A percentile compares a stretch with the other conserved stretches of the same genome.
These are phyloP conservation scores for Diaporthe vaccinii DNA, from an alignment of 2,329 filamentous ascomycete species.

Conservation along the genomic window DNA sequence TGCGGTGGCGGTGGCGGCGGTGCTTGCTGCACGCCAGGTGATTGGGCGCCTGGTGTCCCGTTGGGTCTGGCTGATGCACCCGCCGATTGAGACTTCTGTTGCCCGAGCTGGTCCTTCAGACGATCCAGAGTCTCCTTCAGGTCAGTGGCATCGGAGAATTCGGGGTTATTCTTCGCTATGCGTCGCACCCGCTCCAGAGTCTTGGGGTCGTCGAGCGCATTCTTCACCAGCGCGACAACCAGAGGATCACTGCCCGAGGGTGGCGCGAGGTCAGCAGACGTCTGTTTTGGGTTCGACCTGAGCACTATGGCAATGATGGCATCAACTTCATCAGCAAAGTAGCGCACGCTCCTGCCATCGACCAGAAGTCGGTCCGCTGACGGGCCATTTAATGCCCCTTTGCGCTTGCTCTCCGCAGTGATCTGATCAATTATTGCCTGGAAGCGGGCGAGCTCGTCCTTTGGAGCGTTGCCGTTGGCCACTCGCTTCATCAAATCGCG, in stretches of 20 bases:
- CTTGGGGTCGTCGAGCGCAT: constrained; percentile 65
- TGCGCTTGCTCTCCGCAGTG: constrained; percentile 70
- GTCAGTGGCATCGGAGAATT: constrained; percentile 66
- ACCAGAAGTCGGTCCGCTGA: constrained; percentile 68
- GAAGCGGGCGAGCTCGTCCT: constrained; percentile 80
- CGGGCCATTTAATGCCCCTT: constrained; percentile 64
- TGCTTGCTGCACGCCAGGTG: constrained; percentile 20
- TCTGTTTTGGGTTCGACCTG: constrained; percentile 70
- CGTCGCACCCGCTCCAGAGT: constrained; percentile 66
- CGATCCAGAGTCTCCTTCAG: constrained; percentile 66
- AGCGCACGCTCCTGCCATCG: constrained; percentile 69
- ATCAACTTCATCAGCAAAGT: constrained; percentile 71
- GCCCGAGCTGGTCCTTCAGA: constrained; percentile 59
- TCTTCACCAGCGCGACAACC: constrained; percentile 69
- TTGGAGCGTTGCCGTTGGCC: constrained; percentile 79
- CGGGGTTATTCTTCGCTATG: constrained; percentile 65
- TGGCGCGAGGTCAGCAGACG: constrained; percentile 64
- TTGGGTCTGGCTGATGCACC: constrained; percentile 41
- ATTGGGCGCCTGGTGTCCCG: constrained; percentile 41
- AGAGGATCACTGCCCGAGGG: constrained; percentile 68
- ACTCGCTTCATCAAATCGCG: constrained; percentile 88
- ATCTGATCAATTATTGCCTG: constrained; percentile 86
- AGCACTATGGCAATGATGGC: constrained; percentile 71
- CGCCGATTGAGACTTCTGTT: constrained; percentile 45
- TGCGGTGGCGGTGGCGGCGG: constrained; percentile 50